Conservation (phyloP, 352 stramenopile genomes). For the Phytophthora agathidicida region DNA sequence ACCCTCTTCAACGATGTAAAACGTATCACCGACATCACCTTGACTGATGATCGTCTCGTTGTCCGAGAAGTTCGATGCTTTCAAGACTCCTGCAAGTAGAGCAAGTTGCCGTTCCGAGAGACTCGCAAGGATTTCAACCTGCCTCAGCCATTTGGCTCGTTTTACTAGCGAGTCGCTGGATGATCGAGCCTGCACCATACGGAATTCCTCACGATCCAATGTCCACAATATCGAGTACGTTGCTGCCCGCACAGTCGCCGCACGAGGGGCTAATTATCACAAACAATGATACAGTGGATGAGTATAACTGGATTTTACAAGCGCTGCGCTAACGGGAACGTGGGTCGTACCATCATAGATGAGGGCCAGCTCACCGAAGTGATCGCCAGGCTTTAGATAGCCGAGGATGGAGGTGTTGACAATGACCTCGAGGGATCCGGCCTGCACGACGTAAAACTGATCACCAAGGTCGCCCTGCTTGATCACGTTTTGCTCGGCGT, state of each 20-base stretch:
- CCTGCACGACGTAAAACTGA: constrained; percentile 91
- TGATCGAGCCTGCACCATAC: constrained; percentile 73
- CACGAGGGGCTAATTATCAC: constrained; percentile 70
- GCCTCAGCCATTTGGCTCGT: constrained; percentile 69
- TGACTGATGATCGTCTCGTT: constrained; percentile 84
- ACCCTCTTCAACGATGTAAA: constrained; percentile 85
- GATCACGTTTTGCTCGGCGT: constrained; percentile 89
- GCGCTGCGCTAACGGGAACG: too few relatives aligned
- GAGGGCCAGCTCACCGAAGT: constrained; percentile 92
- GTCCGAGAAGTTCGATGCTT: constrained; percentile 69
- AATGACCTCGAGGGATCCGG: constrained; percentile 68
- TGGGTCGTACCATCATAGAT: constrained; percentile 83
- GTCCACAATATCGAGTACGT: constrained; percentile 90
- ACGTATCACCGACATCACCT: constrained; percentile 79
- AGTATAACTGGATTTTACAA: too few relatives aligned
- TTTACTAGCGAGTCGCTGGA: constrained; percentile 83
- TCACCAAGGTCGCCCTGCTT: constrained; percentile 92
- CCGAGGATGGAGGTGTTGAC: constrained; percentile 68
- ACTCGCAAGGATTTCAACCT: constrained; percentile 76
- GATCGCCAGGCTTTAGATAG: constrained; percentile 56
- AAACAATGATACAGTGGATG: constrained; percentile 2
- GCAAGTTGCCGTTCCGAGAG: constrained; percentile 71
- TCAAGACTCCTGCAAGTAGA: constrained; percentile 66
- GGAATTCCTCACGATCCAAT: constrained; percentile 90
- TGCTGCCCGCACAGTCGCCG: constrained; percentile 91